These are phyloP conservation scores for Colletotrichum acutatum DNA, from an alignment of 2,329 filamentous ascomycete species.

Conservation along the genomic window DNA sequence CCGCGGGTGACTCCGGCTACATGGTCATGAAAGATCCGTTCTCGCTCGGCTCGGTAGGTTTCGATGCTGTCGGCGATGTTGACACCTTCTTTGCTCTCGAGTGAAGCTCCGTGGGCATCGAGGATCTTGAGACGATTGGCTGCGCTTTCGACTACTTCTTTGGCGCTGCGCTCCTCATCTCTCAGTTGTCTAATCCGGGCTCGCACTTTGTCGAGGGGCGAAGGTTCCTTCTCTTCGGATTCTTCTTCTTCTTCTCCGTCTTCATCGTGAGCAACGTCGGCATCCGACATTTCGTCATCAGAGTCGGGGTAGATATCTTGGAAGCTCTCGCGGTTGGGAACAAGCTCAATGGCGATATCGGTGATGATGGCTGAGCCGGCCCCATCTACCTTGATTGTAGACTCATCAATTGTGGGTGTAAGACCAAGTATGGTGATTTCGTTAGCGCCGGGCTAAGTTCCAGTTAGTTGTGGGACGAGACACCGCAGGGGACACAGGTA, in stretches of 20 bases:
- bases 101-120: conserved; percentile 50
- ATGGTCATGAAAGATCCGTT: conserved; percentile 54
- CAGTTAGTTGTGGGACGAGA: conserved; percentile 61
- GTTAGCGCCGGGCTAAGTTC: conserved; percentile 63
- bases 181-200: conserved; percentile 44
- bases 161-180: conserved; percentile 43
- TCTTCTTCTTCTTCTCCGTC: conserved; percentile 36
- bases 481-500: conserved; percentile 47
- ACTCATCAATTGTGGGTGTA: conserved; percentile 64
- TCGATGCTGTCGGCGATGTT: conserved; percentile 51
- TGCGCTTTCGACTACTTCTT: conserved; percentile 47
- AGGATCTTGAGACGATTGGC: conserved; percentile 53
- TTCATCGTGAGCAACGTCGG: conserved; percentile 29
- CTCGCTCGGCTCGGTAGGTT: conserved; percentile 55
- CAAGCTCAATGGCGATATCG: conserved; percentile 70
- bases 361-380: conserved; percentile 66
- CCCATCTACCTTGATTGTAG: conserved; percentile 71
- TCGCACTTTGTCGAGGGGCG: conserved; percentile 42
- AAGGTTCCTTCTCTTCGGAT: conserved; percentile 37
- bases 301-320: conserved; percentile 64
- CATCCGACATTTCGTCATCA: conserved; percentile 48
- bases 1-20: conserved; percentile 44
- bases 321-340: conserved; percentile 66
- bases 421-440: conserved; percentile 68
- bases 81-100: conserved; percentile 47